These are phyloP conservation scores for Linnemannia zychae DNA, from an alignment of 192 early-diverging fungal species.

Conservation along the genomic window DNA sequence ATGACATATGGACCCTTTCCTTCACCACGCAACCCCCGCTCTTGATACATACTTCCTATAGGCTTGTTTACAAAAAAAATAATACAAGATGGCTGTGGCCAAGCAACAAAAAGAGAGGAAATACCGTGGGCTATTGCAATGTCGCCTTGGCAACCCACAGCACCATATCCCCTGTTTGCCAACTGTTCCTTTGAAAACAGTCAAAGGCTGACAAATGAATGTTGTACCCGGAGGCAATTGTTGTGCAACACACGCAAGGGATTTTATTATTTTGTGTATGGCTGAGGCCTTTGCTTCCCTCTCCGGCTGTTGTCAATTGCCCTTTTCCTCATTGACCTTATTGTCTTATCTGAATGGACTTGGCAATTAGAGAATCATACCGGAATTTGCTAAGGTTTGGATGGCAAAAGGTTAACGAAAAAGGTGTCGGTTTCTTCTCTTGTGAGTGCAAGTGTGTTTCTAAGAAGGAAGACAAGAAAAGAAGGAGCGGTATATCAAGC, in stretches of 20 bases:
- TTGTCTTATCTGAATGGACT: not conserved
- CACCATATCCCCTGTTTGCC: not conserved
- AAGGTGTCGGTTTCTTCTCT: too few species aligned
- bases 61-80: too few species aligned
- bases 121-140: not conserved
- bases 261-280: not conserved
- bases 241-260: too few species aligned
- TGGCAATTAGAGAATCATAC: not conserved
- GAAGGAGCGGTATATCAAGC: not conserved
- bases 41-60: too few species aligned
- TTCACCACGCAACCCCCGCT: too few species aligned
- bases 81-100: constrained; percentile 4
- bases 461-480: not conserved
- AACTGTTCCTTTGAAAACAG: not conserved
- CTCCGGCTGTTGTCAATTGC: not conserved
- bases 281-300: not conserved
- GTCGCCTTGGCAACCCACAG: not conserved
- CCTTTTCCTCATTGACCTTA: not conserved
- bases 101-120: not conserved
- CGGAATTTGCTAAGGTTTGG: not conserved
- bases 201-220: not conserved
- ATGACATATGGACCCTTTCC: too few species aligned
- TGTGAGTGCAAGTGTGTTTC: constrained; percentile 4
- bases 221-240: too few species aligned
- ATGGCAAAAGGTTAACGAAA: not conserved